A percentile compares a stretch with the other conserved stretches of the same genome.
Evolutionary conservation across 306 rosid genomes (phyloP).

Genomic region (Trichosanthes cucumerina): DNA sequence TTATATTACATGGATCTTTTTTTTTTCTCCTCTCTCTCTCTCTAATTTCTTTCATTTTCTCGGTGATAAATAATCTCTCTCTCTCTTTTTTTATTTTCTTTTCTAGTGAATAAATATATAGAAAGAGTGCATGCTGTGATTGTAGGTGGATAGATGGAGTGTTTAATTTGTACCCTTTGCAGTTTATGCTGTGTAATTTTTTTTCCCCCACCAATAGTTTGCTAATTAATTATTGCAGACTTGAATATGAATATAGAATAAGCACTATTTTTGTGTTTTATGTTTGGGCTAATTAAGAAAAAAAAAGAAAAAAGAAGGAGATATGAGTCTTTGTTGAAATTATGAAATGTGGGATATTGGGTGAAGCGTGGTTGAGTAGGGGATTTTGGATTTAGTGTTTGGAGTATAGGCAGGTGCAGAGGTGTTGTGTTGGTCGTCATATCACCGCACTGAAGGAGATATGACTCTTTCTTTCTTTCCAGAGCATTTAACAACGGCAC

Average conservation of each 20-base stretch:
- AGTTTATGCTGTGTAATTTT: neutral
- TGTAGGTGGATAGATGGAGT: neutral
- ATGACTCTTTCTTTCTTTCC: neutral
- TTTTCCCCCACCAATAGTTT: neutral
- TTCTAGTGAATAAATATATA: neutral
- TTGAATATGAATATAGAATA: neutral
- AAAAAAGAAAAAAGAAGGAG: neutral
- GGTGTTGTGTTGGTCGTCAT: constrained; percentile 27
- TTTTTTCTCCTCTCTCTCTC: neutral
- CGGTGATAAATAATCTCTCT: neutral
- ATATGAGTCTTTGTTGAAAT: neutral
- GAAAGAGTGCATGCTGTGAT: neutral
- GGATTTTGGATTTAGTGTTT: constrained; percentile 43
- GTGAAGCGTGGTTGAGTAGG: too few species aligned
- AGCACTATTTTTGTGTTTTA: neutral
- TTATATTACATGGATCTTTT: neutral
- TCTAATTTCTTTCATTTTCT: neutral
- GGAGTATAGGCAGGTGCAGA: constrained; percentile 24
- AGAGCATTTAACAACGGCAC: constrained; percentile 27
- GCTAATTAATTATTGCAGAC: neutral
- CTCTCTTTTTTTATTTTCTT: neutral
- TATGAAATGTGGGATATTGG: too few species aligned
- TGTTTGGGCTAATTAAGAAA: neutral
- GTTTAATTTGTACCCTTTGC: neutral
- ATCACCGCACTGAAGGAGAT: too few species aligned